Conservation (phyloP, 306 rosid genomes). For the Medicago arabica region DNA sequence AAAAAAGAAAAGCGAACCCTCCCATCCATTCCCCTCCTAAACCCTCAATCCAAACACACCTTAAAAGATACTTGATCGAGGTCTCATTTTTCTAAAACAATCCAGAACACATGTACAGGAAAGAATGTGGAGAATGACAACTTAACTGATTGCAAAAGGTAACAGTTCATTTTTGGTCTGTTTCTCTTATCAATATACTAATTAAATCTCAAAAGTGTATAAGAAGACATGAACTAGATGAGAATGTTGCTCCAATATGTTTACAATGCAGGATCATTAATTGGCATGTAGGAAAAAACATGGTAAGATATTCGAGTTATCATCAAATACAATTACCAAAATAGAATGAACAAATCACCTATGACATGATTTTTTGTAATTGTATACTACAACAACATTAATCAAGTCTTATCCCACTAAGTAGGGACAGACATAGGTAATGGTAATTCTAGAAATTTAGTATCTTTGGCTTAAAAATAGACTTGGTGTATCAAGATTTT, state of each 20-base stretch:
- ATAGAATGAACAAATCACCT: slow-evolving; percentile 4
- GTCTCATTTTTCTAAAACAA: neutral
- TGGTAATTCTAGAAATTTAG: neutral
- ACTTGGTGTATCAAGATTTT: slow-evolving; percentile 35
- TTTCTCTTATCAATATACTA: neutral
- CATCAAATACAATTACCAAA: slow-evolving; percentile 1
- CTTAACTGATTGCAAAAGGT: neutral
- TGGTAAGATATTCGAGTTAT: slow-evolving; percentile 5
- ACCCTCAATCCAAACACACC: too few relatives aligned
- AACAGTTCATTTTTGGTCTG: neutral
- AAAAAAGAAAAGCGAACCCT: too few relatives aligned
- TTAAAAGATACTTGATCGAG: neutral
- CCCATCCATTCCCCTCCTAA: too few relatives aligned
- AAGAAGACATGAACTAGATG: neutral
- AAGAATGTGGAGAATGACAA: neutral
- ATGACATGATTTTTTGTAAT: neutral
- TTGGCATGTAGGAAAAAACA: slow-evolving; percentile 4
- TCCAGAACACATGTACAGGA: neutral
- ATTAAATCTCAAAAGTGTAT: neutral
- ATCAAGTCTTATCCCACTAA: neutral
- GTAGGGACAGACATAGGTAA: neutral
- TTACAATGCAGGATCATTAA: neutral
- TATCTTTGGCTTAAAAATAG: slow-evolving; percentile 5
- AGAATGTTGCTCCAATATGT: slow-evolving; percentile 10
- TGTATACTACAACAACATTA: neutral